Evolutionary conservation across 768 basidiomycete genomes (phyloP), one percentile per base, ranked within the genome.

Genomic region (Suillus subalutaceus): DNA sequence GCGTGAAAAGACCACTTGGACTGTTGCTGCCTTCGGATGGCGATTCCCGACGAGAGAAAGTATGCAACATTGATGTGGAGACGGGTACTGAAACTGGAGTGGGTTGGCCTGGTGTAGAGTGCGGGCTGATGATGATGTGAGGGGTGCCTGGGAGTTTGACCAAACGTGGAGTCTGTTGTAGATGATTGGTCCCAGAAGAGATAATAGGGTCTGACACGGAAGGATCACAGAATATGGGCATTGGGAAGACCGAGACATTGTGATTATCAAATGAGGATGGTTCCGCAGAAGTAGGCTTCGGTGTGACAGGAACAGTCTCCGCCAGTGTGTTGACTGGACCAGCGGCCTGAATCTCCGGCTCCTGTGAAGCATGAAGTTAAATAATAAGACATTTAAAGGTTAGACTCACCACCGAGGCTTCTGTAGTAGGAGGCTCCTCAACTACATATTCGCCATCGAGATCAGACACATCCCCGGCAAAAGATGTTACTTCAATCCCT

Each of bases 151-250:
- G 70, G n/a, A 72, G 56, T 46, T 66, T 72, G n/a, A 72, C 67
- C 15, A 69, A 69, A 50, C 63, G 61, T 15, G 68, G 67, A 18
- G 70, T 53, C 2, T 48, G 65, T 12, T 63, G 52, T 2, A 26
- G 38, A 23, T 50, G 16, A 40, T 46, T 63, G 48, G 41, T 53
- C 68, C 57, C 69, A 65, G 12, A 35, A 63, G 55, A 64, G 26
- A 37, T 16, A 18, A 78, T 74, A 16, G 80, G 79, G 65, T 84
- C 83, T 16, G 78, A 75, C 16, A 80, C 77, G 38, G 70, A 72
- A 35, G 80, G 78, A 68, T 84, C 78, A 8, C 83, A 82, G 9
- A 74, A 77, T 52, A 83, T 69, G 23, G 83, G 83, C 75, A 82
- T 79, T 12, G 81, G 79, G 57, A 64, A 60, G 58, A 16, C 20